A percentile compares a stretch with the other conserved stretches of the same genome.
These are phyloP conservation scores for Aspergillus carlsbadensis DNA, from an alignment of 495 filamentous ascomycete species.

Conservation along the genomic window DNA sequence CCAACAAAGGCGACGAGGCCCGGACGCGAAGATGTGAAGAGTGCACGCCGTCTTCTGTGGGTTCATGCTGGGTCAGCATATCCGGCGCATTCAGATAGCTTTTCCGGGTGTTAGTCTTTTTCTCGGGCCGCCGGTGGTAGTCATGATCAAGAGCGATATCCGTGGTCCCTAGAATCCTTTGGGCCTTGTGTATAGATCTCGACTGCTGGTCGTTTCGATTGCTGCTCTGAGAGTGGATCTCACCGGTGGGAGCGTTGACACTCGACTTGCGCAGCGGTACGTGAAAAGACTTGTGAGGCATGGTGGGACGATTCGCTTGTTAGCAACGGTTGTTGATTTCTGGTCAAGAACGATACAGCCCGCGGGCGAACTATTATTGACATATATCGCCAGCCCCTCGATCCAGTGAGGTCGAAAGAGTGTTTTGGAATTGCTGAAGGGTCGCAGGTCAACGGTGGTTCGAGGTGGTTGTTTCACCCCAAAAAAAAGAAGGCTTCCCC, in stretches of 20 bases:
- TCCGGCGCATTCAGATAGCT: slow-evolving; percentile 35
- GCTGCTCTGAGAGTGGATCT: slow-evolving; percentile 16
- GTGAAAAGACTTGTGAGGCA: slow-evolving; percentile 23
- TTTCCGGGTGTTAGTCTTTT: slow-evolving; percentile 22
- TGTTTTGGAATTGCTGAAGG: not conserved
- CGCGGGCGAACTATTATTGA: not conserved
- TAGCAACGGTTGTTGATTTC: not conserved
- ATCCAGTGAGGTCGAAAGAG: not conserved
- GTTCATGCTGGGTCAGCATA: slow-evolving; percentile 21
- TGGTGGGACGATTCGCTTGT: not conserved
- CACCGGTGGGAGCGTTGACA: slow-evolving; percentile 19
- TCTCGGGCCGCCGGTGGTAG: slow-evolving; percentile 22
- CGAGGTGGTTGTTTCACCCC: slow-evolving; percentile 4
- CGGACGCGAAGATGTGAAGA: slow-evolving; percentile 39
- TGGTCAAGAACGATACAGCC: not conserved
- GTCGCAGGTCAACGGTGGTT: not conserved
- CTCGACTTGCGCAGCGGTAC: slow-evolving; percentile 35
- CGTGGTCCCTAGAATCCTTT: slow-evolving; percentile 37
- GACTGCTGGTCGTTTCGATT: slow-evolving; percentile 20
- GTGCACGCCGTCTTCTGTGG: slow-evolving; percentile 19
- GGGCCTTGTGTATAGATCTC: slow-evolving; percentile 34
- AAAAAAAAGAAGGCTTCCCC: slow-evolving; percentile 5
- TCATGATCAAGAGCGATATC: slow-evolving; percentile 27
- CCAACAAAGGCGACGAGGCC: slow-evolving; percentile 45
- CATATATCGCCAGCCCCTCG: not conserved